phyloP scores from a whole-genome alignment of 2,329 filamentous ascomycete species.

The Phialocephala subalpina region DNA sequence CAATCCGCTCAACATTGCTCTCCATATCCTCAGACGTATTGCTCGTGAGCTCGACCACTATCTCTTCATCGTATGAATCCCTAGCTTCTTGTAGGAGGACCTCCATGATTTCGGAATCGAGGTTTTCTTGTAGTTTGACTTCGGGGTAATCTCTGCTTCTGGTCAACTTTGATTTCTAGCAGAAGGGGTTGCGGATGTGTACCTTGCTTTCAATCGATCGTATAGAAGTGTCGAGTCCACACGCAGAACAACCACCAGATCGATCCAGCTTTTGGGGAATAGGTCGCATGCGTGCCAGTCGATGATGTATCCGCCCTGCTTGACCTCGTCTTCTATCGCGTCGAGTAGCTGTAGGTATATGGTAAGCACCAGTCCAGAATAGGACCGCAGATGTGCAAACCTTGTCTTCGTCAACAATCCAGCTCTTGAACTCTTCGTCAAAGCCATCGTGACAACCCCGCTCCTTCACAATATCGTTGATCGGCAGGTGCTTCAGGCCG shows the following conservation, averaged over 20 bases:
- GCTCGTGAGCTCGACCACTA: conserved; percentile 88
- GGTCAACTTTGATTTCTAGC: background rate
- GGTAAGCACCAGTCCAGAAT: conserved; percentile 7
- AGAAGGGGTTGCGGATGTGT: conserved; percentile 20
- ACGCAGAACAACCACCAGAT: conserved; percentile 90
- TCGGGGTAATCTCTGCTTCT: conserved; percentile 76
- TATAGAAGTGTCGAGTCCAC: conserved; percentile 83
- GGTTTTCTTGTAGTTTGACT: conserved; percentile 91
- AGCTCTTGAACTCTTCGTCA: conserved; percentile 85
- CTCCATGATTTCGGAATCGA: conserved; percentile 98
- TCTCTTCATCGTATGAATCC: conserved; percentile 85
- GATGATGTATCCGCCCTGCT: conserved; percentile 84
- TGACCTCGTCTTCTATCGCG: conserved; percentile 82
- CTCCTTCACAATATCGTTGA: conserved; percentile 94
- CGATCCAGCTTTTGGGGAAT: conserved; percentile 92
- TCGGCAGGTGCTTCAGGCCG: conserved; percentile 81
- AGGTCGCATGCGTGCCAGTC: conserved; percentile 99
- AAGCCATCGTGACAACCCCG: conserved; percentile 86
- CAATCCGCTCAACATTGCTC: conserved; percentile 83
- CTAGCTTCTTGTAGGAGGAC: conserved; percentile 89
- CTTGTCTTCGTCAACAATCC: conserved; percentile 97
- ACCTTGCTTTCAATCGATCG: conserved; percentile 82
- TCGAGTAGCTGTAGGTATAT: conserved; percentile 78
- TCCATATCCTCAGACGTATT: conserved; percentile 87
- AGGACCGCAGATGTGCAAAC: conserved; percentile 52